phyloP scores from a whole-genome alignment of 2,329 filamentous ascomycete genomes.

The Colletotrichum sublineola region DNA sequence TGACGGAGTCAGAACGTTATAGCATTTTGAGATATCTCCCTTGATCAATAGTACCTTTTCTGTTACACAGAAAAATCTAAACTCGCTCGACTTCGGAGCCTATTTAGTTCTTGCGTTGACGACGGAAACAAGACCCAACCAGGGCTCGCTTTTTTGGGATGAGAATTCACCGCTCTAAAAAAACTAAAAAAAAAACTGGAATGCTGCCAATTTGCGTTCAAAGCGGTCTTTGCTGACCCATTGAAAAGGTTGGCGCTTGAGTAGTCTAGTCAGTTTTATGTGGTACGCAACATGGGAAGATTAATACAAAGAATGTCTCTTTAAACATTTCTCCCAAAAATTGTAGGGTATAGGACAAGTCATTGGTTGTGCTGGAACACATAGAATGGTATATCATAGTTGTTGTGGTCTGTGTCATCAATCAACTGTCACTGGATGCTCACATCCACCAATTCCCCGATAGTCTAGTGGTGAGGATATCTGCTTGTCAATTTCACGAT shows the following conservation, averaged over 20 bases:
- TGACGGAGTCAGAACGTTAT: too few relatives aligned
- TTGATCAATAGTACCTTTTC: not conserved
- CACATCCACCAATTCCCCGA: slow-evolving; percentile 9
- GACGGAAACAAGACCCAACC: not conserved
- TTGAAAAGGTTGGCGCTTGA: not conserved
- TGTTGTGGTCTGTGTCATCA: fast-evolving
- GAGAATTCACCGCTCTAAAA: not conserved
- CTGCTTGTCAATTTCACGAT: slow-evolving; percentile 11
- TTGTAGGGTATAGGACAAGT: not conserved
- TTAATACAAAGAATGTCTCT: not conserved
- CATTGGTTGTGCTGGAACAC: not conserved
- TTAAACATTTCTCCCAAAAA: not conserved
- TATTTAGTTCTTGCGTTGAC: not conserved
- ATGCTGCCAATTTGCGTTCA: not conserved
- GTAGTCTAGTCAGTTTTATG: not conserved
- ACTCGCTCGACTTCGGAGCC: not conserved
- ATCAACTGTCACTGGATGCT: not conserved
- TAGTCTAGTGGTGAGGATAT: slow-evolving; percentile 25
- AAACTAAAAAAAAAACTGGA: not conserved
- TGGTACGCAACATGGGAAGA: not conserved
- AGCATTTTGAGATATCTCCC: not conserved
- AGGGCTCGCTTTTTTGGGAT: not conserved
- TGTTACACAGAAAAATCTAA: not conserved
- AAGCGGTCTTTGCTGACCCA: not conserved
- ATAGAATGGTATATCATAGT: not conserved